phyloP scores from a whole-genome alignment of 208 protist species.

The Vickermania ingenoplastis region DNA sequence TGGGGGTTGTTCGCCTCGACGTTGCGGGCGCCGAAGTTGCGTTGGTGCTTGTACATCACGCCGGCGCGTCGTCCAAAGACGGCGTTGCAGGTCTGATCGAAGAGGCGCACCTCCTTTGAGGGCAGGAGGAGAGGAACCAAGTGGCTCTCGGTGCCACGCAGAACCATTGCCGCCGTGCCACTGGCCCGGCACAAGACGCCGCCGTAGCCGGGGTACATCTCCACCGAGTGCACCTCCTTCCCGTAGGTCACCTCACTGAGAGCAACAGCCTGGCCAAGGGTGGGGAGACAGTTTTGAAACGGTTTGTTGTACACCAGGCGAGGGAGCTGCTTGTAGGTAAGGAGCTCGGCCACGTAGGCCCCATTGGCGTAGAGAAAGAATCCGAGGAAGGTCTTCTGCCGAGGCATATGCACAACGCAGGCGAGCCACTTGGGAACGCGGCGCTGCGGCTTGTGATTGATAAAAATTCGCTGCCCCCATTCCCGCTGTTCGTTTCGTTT shows the following conservation, averaged over 20 bases:
- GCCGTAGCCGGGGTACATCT: slow-evolving; percentile 88
- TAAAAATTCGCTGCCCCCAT: slow-evolving; percentile 64
- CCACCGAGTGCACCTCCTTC: slow-evolving; percentile 84
- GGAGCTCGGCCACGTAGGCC: slow-evolving; percentile 84
- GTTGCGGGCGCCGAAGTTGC: slow-evolving; percentile 61
- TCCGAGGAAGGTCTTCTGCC: slow-evolving; percentile 74
- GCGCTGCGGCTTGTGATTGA: slow-evolving; percentile 89
- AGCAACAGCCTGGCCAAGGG: slow-evolving; percentile 82
- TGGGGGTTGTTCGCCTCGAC: slow-evolving; percentile 78
- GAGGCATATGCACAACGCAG: slow-evolving; percentile 71
- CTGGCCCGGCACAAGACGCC: slow-evolving; percentile 74
- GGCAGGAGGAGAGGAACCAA: slow-evolving; percentile 82
- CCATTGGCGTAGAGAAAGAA: slow-evolving; percentile 91
- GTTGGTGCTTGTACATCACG: slow-evolving; percentile 84
- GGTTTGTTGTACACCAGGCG: slow-evolving; percentile 84
- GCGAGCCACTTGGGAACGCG: slow-evolving; percentile 88
- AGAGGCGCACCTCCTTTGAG: slow-evolving; percentile 89
- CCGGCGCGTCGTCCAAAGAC: slow-evolving; percentile 83
- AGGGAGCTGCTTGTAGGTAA: slow-evolving; percentile 90
- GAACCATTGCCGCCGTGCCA: slow-evolving; percentile 76
- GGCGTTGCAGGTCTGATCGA: slow-evolving; percentile 78
- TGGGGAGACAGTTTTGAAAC: slow-evolving; percentile 79
- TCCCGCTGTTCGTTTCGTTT: slow-evolving; percentile 63
- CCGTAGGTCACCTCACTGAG: slow-evolving; percentile 86
- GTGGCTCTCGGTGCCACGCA: slow-evolving; percentile 81